Base-by-base conservation (phyloP, 2,329 filamentous ascomycete genomes). In the Hypoxylon sp. region DNA sequence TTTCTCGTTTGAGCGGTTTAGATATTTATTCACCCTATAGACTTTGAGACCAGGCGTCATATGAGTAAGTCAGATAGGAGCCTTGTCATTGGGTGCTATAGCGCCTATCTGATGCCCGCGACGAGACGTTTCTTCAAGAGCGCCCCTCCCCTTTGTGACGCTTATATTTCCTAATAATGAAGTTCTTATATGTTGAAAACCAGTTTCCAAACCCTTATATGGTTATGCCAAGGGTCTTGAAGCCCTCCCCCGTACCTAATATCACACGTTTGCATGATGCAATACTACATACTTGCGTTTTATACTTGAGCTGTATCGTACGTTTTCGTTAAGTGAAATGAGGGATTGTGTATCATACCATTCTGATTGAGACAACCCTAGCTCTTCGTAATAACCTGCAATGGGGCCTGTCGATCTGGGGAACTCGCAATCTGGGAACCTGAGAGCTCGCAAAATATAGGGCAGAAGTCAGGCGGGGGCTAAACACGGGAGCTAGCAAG, bases 401-500 rank as follows among this genome's bases (percentile, higher is more conserved):
- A 36, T 23, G 53, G 36, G 53, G 60, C 60, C 60, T 46, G 49
- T 55, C 13, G 23, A 41, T 53, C 50, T 67, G 21, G 63, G 43
- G 49, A 51, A 46, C 56, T 59, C 38, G 34, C 41, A 55, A 49
- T 28, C 30, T 25, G 30, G 28, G 10, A 63, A 51, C 14, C 7
- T 23, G 32, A 38, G 19, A 45, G 21, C 45, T 34, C 32, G 25
- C 34, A 46, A 45, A 53, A 53, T 30, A 32, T 50, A 69, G 59
- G 51, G 66, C 63, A 50, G 56, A 69, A 41, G 30, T 50, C 11
- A 57, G 56, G 17, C 11, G 10, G 19, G 25, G 48, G 50, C 58
- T n/a, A 41, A 53, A 50, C 14, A 34, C 56, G 67, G 67, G 67
- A 63, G 34, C 25, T 63, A 63, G 59, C 62, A 65, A 55, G 32